These are phyloP conservation scores for Fonsecaea pedrosoi DNA, from an alignment of 2,329 filamentous ascomycete genomes.

Conservation along the genomic window DNA sequence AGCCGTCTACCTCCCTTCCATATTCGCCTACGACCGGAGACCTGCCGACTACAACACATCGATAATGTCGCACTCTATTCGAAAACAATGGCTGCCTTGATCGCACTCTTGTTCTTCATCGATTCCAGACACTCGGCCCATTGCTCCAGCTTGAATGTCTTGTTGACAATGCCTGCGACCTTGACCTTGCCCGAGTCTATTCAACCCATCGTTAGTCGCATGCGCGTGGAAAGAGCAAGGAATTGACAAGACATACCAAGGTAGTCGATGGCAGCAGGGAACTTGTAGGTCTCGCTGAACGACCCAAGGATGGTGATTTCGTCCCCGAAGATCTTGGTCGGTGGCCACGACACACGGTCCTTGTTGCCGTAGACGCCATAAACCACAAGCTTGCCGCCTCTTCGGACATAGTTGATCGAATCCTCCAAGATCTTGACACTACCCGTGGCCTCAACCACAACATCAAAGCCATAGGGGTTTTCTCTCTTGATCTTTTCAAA, in stretches of 20 bases:
- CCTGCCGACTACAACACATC: not conserved
- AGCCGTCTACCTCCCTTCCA: not conserved
- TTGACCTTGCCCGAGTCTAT: slow-evolving; percentile 51
- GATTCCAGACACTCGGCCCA: slow-evolving; percentile 73
- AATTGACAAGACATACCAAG: slow-evolving; percentile 41
- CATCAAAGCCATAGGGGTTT: slow-evolving; percentile 76
- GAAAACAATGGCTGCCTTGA: slow-evolving; percentile 76
- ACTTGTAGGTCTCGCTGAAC: slow-evolving; percentile 77
- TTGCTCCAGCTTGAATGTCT: slow-evolving; percentile 74
- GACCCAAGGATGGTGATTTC: slow-evolving; percentile 77
- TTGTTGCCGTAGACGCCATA: slow-evolving; percentile 72
- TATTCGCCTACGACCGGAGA: not conserved
- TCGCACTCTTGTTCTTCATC: slow-evolving; percentile 74
- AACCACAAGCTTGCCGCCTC: slow-evolving; percentile 73
- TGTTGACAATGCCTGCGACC: slow-evolving; percentile 73
- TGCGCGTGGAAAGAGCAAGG: slow-evolving; percentile 9
- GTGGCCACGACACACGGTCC: slow-evolving; percentile 70
- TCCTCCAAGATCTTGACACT: slow-evolving; percentile 72
- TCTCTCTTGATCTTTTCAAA: slow-evolving; percentile 67
- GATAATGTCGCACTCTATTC: slow-evolving; percentile 48
- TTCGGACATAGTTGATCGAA: slow-evolving; percentile 73
- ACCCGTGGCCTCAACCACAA: slow-evolving; percentile 74
- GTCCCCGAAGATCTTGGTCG: slow-evolving; percentile 71
- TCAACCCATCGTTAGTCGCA: slow-evolving; percentile 18
- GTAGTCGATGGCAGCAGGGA: slow-evolving; percentile 65